Base-by-base conservation (phyloP, 257 asterid species). In the Thymus mandschuricus region DNA sequence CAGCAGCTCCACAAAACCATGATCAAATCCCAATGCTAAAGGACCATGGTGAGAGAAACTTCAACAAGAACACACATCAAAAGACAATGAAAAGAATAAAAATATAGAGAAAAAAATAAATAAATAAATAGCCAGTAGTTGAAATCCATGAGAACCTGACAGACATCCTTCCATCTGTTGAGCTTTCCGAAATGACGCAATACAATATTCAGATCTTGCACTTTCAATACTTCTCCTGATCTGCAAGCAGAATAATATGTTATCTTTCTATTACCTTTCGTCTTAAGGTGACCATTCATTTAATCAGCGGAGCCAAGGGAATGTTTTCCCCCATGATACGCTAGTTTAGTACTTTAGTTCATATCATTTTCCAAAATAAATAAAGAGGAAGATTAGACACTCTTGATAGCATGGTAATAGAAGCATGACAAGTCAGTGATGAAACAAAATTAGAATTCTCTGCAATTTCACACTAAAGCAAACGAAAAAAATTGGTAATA, bases 161-260 rank as follows among this genome's bases (percentile, higher is more conserved):
- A 80, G 75, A 92, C 87, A 78, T 94, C 97, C 82, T 81, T 76
- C 86, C 82, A 63, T 85, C 93, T 79, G 84, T 73, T 88, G 43
- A 82, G 79, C 75, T 85, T 86, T 75, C 95, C 97, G 40, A 89
- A 91, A 81, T 86, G 84, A 48, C 97, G 96, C 88, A 94, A 80
- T 75, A 88, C 82, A 57, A 86, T 82, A 85, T 94, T 94, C 84
- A 85, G 71, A 71, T 91, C 97, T 60, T 83, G 91, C 41, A 83
- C 96, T 75, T 79, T 91, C 86, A 94, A 76, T 28, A 65, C 72
- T 59, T 80, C 84, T 66, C 92, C 97, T 63, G 81, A 91, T 86
- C 99, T 94, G 79, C 69, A 76, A 77, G 80, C 69, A 64, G 60
- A 77, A 57, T 49, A 52, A 78, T 12, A 28, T 46, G 50, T 80